Evolutionary conservation across 1,139 yeast genomes (phyloP).

Genomic region (Yarrowia galli): DNA sequence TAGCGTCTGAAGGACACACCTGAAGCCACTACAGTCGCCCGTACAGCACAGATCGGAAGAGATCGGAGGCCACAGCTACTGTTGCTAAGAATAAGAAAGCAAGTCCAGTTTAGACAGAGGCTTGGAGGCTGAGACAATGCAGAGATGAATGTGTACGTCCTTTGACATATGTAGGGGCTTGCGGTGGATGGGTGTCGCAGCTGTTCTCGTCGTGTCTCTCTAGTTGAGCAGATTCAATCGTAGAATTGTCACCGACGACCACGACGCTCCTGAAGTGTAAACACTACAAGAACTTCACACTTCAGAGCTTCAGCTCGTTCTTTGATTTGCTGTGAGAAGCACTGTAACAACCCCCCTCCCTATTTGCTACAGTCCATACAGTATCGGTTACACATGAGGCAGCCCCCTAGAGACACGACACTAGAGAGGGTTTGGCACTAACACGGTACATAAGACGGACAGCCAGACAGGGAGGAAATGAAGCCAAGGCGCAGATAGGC

Average conservation of each 20-base stretch:
- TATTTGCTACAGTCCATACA: neutral
- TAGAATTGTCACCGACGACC: too few relatives aligned
- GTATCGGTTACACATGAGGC: slow-evolving; percentile 8
- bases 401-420: slow-evolving; percentile 16
- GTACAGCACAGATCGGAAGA: neutral
- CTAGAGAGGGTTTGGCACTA: slow-evolving; percentile 5
- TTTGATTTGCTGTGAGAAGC: too few relatives aligned
- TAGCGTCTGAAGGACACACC: neutral
- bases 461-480: neutral
- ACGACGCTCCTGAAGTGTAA: too few relatives aligned
- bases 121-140: slow-evolving; percentile 1
- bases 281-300: too few relatives aligned
- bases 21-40: neutral
- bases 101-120: neutral
- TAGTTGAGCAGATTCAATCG: too few relatives aligned
- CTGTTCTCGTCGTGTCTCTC: too few relatives aligned
- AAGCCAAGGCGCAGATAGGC: neutral
- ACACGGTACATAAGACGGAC: neutral
- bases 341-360: neutral
- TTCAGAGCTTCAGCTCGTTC: too few relatives aligned
- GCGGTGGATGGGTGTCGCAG: too few relatives aligned
- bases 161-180: neutral
- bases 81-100: slow-evolving; percentile 6
- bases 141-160: neutral
- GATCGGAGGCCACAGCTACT: neutral